Percentiles rank a stretch among this genome's conserved stretches.
Evolutionary conservation across 768 basidiomycete genomes (phyloP).

Genomic region (Russula vinacea): DNA sequence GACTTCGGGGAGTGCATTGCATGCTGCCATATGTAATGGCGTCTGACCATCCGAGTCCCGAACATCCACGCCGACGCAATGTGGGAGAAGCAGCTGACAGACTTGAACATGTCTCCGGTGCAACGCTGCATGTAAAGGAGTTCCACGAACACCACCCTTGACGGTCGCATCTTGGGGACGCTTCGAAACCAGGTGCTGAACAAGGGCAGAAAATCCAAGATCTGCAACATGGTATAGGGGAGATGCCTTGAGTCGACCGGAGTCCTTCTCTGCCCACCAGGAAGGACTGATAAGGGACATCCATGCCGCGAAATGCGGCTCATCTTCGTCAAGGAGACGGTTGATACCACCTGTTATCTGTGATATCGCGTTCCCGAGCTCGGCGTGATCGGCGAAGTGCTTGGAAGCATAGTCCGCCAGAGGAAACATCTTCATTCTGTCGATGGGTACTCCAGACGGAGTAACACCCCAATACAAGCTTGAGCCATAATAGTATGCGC

Average conservation of each 20-base stretch:
- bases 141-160: background rate
- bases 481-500: slow-evolving; percentile 1
- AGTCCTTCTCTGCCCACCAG: slow-evolving; percentile 2
- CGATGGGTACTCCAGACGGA: background rate
- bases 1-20: background rate
- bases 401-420: background rate
- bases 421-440: background rate
- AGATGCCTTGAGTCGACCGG: background rate
- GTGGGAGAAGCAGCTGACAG: background rate
- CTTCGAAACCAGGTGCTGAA: background rate
- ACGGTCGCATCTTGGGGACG: background rate
- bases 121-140: background rate
- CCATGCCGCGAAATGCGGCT: background rate
- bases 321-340: background rate
- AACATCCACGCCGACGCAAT: background rate
- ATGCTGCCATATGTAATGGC: background rate
- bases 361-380: background rate
- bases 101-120: background rate
- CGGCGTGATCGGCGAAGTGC: background rate
- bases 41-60: background rate
- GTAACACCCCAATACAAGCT: slow-evolving; percentile 1
- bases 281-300: slow-evolving; percentile 2
- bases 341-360: background rate
- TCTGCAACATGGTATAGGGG: slow-evolving; percentile 1
- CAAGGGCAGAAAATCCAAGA: background rate